Conservation (phyloP, 2,329 filamentous ascomycete species). For the Tolypocladium capitatum region DNA sequence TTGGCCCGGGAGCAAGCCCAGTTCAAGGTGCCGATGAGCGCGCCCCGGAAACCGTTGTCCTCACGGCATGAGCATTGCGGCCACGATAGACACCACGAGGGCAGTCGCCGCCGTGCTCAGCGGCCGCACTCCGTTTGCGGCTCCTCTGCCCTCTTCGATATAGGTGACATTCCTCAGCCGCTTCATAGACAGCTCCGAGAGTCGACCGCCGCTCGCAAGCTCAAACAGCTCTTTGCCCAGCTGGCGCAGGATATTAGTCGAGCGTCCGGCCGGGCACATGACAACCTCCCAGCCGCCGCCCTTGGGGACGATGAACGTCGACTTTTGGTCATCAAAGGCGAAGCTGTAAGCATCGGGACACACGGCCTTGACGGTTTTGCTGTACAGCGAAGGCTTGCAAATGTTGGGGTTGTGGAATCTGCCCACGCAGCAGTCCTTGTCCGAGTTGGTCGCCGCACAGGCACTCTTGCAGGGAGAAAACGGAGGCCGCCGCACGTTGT, state of each 20-base stretch:
- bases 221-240: conserved; percentile 35
- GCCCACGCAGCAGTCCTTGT: conserved; percentile 65
- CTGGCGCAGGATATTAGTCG: conserved; percentile 43
- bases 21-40: too few relatives aligned
- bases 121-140: conserved; percentile 10
- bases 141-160: conserved; percentile 17
- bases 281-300: conserved; percentile 68
- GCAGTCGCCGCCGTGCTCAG: conserved; percentile 3
- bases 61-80: conserved; percentile 1
- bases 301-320: conserved; percentile 47
- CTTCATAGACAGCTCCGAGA: conserved; percentile 19
- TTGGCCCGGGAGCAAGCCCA: not conserved
- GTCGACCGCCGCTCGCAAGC: conserved; percentile 28
- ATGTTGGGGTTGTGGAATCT: conserved; percentile 47
- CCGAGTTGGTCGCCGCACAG: conserved; percentile 54
- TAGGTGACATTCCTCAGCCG: conserved; percentile 21
- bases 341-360: conserved; percentile 81
- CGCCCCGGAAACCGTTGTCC: too few relatives aligned
- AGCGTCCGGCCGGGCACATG: conserved; percentile 56
- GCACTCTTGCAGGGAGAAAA: conserved; percentile 71
- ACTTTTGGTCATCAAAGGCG: conserved; percentile 46
- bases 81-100: conserved; percentile 1
- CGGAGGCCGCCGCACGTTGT: conserved; percentile 52
- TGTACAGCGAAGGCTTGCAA: conserved; percentile 58
- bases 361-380: conserved; percentile 54